Base-by-base conservation (phyloP, 2,329 filamentous ascomycete species). In the Chaetoscypha palmicola region DNA sequence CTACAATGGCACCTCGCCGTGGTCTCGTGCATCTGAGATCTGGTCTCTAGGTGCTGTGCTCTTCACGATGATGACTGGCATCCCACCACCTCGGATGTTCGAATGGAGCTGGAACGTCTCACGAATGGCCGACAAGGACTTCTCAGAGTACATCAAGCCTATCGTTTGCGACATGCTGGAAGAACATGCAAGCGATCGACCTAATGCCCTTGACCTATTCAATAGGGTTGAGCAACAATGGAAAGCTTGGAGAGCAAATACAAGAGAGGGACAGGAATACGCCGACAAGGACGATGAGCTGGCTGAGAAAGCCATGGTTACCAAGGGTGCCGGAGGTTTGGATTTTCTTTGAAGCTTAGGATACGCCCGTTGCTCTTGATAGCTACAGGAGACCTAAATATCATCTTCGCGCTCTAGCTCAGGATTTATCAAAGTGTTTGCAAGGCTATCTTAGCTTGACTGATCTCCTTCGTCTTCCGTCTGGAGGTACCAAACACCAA, bases 21-120 rank as follows among this genome's bases (percentile, higher is more conserved):
- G 49, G 46, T 45, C 43, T 5, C 50, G 51, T 7, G 26, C 50
- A 3, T 45, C 49, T 2, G 58, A 60, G 35, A 52, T 60, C 24
- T 61, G 52, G 50, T 41, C 52, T 4, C 40, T 61, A 1, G 58
- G 58, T 2, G 58, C 58, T 14, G 50, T 52, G 2, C 31, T 61
- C 36, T 61, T 56, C 40, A 47, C 43, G 1, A 61, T 61, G 58
- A 60, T 60, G 57, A 57, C 55, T 1, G 57, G 57, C 2, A 57
- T 58, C 5, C 54, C 58, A 4, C 58, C 58, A 1, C 51, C 57
- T 2, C 42, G 54, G 10, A 35, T 45, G 26, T 53, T 49, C 16
- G 38, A 49, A 8, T 55, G 57, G 26, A 30, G 53, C 12, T 56
- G 52, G 52, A 47, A 51, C n/a, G 50, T 57, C 20, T 58, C 56